Percentiles rank a stretch among this genome's conserved stretches.
phyloP scores from a whole-genome alignment of 2,329 filamentous ascomycete genomes.

The Cyclaneusma minus region DNA sequence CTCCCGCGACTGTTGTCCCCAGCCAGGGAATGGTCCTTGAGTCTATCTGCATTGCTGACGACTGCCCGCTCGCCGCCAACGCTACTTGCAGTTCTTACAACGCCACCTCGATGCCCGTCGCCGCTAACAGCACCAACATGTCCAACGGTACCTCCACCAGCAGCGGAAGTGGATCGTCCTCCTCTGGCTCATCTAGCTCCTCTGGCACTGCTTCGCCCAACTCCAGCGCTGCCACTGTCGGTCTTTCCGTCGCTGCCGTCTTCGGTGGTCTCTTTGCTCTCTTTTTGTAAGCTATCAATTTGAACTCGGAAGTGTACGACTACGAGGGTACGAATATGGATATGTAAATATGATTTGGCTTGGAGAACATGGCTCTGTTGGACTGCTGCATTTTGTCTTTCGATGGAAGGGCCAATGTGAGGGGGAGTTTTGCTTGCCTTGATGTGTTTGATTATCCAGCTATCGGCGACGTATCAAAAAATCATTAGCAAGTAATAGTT shows the following conservation, averaged over 20 bases:
- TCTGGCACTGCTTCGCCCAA: background rate
- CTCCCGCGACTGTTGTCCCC: slow-evolving; percentile 28
- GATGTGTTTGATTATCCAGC: no score
- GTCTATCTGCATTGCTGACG: slow-evolving; percentile 36
- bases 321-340: no score
- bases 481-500: no score
- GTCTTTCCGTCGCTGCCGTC: slow-evolving; percentile 8
- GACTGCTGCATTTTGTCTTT: no score
- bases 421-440: no score
- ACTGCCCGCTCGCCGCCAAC: slow-evolving; percentile 30
- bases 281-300: slow-evolving; percentile 7
- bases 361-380: no score
- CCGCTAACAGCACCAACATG: slow-evolving; percentile 5
- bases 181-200: background rate
- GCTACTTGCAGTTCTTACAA: slow-evolving; percentile 30
- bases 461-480: no score
- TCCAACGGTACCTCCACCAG: background rate
- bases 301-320: no score
- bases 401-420: no score
- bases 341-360: no score
- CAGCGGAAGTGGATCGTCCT: slow-evolving; percentile 1
- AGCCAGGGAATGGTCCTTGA: slow-evolving; percentile 31
- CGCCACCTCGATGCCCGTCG: slow-evolving; percentile 5
- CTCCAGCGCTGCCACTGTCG: slow-evolving; percentile 5
- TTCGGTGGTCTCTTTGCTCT: slow-evolving; percentile 8